Conservation (phyloP, 192 early-diverging fungal genomes). For the Rhizophagus prolifer region DNA sequence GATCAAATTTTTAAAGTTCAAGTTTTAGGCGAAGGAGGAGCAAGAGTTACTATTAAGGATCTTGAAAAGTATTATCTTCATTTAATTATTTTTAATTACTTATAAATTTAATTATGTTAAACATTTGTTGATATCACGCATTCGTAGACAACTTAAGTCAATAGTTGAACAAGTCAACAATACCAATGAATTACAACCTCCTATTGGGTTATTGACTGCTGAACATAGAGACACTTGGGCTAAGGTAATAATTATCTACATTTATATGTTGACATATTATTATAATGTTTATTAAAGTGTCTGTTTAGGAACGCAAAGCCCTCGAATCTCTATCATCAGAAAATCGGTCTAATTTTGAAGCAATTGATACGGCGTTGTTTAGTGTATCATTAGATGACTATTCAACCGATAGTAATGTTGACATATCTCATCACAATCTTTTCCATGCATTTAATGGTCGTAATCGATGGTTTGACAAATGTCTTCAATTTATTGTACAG, state of each 20-base stretch:
- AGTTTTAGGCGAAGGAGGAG: conserved; percentile 66
- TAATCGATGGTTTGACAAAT: conserved; percentile 98
- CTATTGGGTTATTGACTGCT: conserved; percentile 80
- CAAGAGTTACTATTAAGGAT: conserved; percentile 53
- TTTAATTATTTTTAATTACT: not conserved
- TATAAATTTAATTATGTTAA: not conserved
- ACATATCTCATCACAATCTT: conserved; percentile 67
- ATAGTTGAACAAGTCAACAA: conserved; percentile 51
- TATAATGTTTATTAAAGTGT: not conserved
- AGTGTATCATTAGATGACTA: conserved; percentile 84
- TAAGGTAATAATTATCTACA: conserved; percentile 40
- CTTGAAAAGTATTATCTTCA: conserved; percentile 43
- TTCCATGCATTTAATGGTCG: conserved; percentile 75
- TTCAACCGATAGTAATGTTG: conserved; percentile 55
- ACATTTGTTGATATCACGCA: not conserved
- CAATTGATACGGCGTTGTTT: conserved; percentile 82
- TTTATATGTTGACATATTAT: not conserved
- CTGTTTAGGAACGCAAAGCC: conserved; percentile 33
- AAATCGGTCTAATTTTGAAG: conserved; percentile 52
- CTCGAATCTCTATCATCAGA: conserved; percentile 35
- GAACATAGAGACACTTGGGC: conserved; percentile 89
- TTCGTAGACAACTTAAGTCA: conserved; percentile 38
- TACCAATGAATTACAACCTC: conserved; percentile 50
- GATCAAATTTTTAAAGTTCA: conserved; percentile 84
- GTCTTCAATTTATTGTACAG: conserved; percentile 83